These are phyloP conservation scores for Ogataea haglerorum DNA, from an alignment of 805 yeast species.

Conservation along the genomic window DNA sequence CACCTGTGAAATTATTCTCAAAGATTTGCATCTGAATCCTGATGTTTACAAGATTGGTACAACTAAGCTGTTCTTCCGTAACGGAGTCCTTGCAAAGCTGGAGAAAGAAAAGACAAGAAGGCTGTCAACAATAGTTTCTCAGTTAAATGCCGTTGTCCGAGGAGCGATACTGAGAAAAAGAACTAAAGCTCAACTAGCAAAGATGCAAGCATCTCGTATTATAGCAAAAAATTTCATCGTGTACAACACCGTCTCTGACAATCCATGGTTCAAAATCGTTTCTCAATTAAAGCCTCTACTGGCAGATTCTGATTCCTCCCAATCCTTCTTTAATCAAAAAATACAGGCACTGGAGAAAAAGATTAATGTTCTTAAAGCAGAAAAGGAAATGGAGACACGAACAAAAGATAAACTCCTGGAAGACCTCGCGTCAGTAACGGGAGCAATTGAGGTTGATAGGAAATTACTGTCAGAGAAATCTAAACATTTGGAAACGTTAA, in stretches of 20 bases:
- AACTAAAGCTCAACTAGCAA: constrained; percentile 47
- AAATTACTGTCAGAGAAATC: constrained; percentile 27
- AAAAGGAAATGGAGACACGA: constrained; percentile 29
- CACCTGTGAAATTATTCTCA: constrained; percentile 65
- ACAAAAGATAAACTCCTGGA: constrained; percentile 39
- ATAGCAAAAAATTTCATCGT: constrained; percentile 58
- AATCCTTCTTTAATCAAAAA: constrained; percentile 51
- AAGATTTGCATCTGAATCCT: constrained; percentile 56
- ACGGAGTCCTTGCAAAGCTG: constrained; percentile 72
- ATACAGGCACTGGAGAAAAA: constrained; percentile 56
- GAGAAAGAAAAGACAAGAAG: constrained; percentile 73
- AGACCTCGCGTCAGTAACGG: constrained; percentile 36
- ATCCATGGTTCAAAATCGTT: constrained; percentile 79
- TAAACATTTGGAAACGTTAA: constrained; percentile 22
- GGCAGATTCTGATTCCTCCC: constrained; percentile 37
- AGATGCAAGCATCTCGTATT: constrained; percentile 66
- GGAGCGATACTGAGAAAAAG: constrained; percentile 58
- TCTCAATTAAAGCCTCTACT: constrained; percentile 68
- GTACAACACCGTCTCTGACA: constrained; percentile 45
- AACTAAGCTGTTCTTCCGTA: constrained; percentile 70
- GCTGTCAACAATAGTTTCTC: constrained; percentile 51
- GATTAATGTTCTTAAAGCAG: constrained; percentile 45
- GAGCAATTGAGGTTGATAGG: constrained; percentile 30
- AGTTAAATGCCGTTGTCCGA: constrained; percentile 61
- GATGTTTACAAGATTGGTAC: constrained; percentile 64